Base-by-base conservation (phyloP, 306 rosid genomes). In the Malus fusca region DNA sequence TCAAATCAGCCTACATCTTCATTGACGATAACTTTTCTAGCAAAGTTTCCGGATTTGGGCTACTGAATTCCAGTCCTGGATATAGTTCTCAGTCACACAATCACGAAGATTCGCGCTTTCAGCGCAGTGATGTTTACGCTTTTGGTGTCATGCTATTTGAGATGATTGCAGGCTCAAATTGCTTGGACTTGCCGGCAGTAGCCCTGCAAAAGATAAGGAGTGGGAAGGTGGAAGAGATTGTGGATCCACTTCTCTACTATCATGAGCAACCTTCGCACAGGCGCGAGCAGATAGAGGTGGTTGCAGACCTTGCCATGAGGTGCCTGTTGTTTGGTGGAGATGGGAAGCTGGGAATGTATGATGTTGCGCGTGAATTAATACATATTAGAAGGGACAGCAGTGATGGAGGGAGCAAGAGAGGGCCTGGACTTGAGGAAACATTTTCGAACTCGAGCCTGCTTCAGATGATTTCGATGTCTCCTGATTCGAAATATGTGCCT, bases 401-500 rank as follows among this genome's bases (percentile, higher is more conserved):
- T 59, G 96, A 87, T 58, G 92, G 92, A 62, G 87, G 83, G 17
- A 82, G 70, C 71, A 62, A 51, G 78, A 86, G 84, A 75, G 88
- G 86, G 43, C 87, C 90, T 73, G 81, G 83, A 37, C 68, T 94
- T 62, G 93, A 95, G 66, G 99, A 92, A 77, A 95, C 97, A 30
- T 95, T 95, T 83, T 95, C 99, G 4, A 95, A 95, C 80, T 95
- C 99, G 9, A 92, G 97, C 82, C 92, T 95, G 69, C 99, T 95
- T 72, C 99, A 92, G 84, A 95, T 95, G 99, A 90, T 95, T 72
- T 95, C 99, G n/a, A 87, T 88, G 97, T 92, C 99, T 76, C 99
- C 99, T 75, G 97, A 95, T 79, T 92, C 99, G 35, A 76, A 87
- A 85, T 66, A 87, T 79, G 78, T 85, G 75, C 91, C 90, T 79